These are phyloP conservation scores for Carex cristatella DNA, from an alignment of 176 grass and related monocot species.

Conservation along the genomic window DNA sequence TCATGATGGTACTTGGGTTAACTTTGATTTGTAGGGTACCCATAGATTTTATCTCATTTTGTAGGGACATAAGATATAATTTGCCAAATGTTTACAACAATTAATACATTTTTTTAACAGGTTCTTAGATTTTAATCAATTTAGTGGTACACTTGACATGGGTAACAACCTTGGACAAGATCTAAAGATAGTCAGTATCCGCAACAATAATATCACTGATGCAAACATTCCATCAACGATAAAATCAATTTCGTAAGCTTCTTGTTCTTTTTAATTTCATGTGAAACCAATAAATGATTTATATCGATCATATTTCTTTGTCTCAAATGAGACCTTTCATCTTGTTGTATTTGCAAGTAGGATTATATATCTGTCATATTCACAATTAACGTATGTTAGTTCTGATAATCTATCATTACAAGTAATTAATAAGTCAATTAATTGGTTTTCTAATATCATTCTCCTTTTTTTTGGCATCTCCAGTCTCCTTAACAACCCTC, in stretches of 20 bases:
- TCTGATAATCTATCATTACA: neutral
- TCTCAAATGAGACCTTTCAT: neutral
- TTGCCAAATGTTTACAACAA: neutral
- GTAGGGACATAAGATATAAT: neutral
- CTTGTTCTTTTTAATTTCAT: neutral
- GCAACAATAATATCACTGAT: conserved; percentile 45
- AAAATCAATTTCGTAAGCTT: conserved; percentile 36
- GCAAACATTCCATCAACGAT: conserved; percentile 25
- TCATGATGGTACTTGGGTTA: neutral
- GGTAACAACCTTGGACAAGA: conserved; percentile 37
- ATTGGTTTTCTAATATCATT: neutral
- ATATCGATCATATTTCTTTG: neutral
- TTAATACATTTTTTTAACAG: conserved; percentile 35
- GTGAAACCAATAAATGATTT: neutral
- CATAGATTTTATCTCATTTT: neutral
- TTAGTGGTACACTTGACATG: conserved; percentile 56
- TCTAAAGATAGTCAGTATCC: conserved; percentile 49
- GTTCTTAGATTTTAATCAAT: conserved; percentile 45
- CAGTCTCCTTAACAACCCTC: conserved; percentile 63
- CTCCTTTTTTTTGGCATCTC: neutral
- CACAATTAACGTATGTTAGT: neutral
- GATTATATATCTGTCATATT: too few relatives aligned
- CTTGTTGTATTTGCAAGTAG: neutral
- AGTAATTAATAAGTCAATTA: neutral
- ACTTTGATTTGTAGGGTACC: neutral